These are phyloP conservation scores for Lepidium sativum DNA, from an alignment of 345 rosid species.

Conservation along the genomic window DNA sequence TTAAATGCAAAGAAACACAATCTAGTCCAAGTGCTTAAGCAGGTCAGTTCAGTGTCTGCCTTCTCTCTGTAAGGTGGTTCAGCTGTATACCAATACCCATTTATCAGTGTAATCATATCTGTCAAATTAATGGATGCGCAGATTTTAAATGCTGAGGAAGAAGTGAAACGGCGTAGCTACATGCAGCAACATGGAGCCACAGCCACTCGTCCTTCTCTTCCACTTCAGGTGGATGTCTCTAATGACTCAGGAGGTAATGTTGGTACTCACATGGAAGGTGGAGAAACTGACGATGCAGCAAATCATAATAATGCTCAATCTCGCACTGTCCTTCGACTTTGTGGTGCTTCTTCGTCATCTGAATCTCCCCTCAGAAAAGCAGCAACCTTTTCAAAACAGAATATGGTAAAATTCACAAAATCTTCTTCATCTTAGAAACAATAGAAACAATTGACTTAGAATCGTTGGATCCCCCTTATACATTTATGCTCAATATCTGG, in stretches of 20 bases:
- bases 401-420: constrained; percentile 35
- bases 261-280: constrained; percentile 62
- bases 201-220: constrained; percentile 42
- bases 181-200: constrained; percentile 40
- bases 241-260: constrained; percentile 52
- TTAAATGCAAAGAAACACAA: constrained; percentile 82
- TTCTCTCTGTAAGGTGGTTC: background rate
- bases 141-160: constrained; percentile 87
- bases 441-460: background rate
- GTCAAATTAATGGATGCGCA: constrained; percentile 16
- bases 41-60: constrained; percentile 33
- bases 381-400: constrained; percentile 47
- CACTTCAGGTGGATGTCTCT: constrained; percentile 66
- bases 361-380: constrained; percentile 74
- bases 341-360: constrained; percentile 78
- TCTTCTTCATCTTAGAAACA: background rate
- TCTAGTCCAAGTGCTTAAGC: constrained; percentile 84
- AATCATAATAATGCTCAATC: constrained; percentile 43
- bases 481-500: background rate
- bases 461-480: background rate
- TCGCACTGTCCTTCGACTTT: constrained; percentile 53
- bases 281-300: constrained; percentile 59
- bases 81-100: background rate
- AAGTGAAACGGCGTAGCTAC: constrained; percentile 56
- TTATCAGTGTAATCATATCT: background rate